Base-by-base conservation (phyloP, 331 rosid genomes). In the Quercus tomentella region DNA sequence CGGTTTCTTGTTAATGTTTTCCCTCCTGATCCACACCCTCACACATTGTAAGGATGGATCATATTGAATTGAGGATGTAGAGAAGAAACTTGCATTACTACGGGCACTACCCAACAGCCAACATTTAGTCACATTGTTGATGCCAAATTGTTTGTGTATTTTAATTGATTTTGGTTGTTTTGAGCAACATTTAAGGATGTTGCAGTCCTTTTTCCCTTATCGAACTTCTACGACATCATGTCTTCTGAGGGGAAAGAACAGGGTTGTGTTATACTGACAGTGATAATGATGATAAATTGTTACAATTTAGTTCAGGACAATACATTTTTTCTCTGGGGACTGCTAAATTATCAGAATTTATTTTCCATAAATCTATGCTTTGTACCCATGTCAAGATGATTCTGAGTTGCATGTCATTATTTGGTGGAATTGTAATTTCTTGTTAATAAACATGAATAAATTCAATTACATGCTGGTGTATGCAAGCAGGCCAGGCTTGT, bases 1-100 rank as follows among this genome's bases (percentile, higher is more conserved):
- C 92, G 97, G 1, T 91, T 86, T 86, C 97, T 93, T 66, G 90
- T 90, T 78, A 83, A 90, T 25, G 75, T 33, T 79, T 90, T 78
- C 83, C 91, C 97, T 37, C 82, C 93, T 16, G 92, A 89, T 87
- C 91, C 94, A 54, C 88, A 56, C 18, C 82, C 81, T 56, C 90
- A 87, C 41, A 78, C 84, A 28, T 70, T 89, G 63, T 80, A 83
- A 89, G 25, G 80, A 82, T 57, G 54, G 73, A 81, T 11, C 60
- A 16, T 26, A 20, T 41, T 4, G 31, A 33, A 21, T 22, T 41
- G 45, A 58, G 43, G 80, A 75, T 5, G 22, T 49, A 49, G 33
- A 30, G 56, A 49, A 79, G 68, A 60, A 69, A 31, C 28, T 55
- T 57, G 45, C 55, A 52, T 23, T 4, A 8, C 31, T 61, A 14